A percentile compares a stretch with the other conserved stretches of the same genome.
phyloP scores from a whole-genome alignment of 306 rosid species.

The Vicia sativa region DNA sequence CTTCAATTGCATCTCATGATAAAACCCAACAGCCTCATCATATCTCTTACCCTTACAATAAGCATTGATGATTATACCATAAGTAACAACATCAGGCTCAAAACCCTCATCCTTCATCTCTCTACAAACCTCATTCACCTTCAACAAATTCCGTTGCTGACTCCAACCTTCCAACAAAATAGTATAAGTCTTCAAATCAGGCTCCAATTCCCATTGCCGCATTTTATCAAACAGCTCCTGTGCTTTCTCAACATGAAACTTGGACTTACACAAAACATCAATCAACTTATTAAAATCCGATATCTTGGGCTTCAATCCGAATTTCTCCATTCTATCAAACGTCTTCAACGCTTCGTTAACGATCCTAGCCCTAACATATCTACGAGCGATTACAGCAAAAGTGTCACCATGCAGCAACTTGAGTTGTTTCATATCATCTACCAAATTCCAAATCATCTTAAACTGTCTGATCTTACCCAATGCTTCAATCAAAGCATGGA shows the following conservation, averaged over 20 bases:
- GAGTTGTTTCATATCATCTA: slow-evolving; percentile 64
- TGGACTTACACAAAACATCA: slow-evolving; percentile 70
- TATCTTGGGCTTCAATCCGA: slow-evolving; percentile 57
- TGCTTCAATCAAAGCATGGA: slow-evolving; percentile 71
- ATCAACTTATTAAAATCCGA: slow-evolving; percentile 70
- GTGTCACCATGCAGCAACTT: slow-evolving; percentile 61
- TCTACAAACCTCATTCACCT: slow-evolving; percentile 70
- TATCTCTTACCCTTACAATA: slow-evolving; percentile 64
- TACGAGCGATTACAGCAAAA: slow-evolving; percentile 61
- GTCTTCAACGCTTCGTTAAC: slow-evolving; percentile 61
- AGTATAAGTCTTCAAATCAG: slow-evolving; percentile 75
- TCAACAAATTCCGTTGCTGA: slow-evolving; percentile 64
- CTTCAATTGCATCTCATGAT: slow-evolving; percentile 60
- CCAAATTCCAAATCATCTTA: slow-evolving; percentile 73
- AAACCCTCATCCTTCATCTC: slow-evolving; percentile 76
- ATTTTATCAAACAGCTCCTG: slow-evolving; percentile 83
- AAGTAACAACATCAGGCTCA: slow-evolving; percentile 75
- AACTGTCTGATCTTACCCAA: slow-evolving; percentile 85
- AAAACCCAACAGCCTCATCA: slow-evolving; percentile 65
- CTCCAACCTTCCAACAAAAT: slow-evolving; percentile 90
- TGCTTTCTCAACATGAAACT: slow-evolving; percentile 58
- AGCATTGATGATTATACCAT: slow-evolving; percentile 74
- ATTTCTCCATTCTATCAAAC: slow-evolving; percentile 70
- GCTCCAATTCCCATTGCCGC: slow-evolving; percentile 55
- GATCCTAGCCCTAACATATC: slow-evolving; percentile 70